Conservation (phyloP, 2,329 filamentous ascomycete genomes). For the Hypomyces perniciosus region DNA sequence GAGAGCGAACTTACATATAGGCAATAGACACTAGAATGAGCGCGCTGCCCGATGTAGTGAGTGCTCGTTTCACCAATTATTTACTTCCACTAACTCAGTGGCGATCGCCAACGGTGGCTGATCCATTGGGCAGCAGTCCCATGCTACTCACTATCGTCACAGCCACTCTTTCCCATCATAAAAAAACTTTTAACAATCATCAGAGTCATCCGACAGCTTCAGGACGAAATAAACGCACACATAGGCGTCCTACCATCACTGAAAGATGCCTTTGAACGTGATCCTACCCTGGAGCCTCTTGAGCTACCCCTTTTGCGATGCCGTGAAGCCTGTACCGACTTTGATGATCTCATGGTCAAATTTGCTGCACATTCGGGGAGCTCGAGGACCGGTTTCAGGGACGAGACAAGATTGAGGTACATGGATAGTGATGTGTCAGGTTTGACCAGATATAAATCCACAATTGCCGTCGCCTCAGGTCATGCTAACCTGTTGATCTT, state of each 20-base stretch:
- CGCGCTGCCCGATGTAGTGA: too few relatives aligned
- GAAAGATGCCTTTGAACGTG: neutral
- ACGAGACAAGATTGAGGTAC: conserved; percentile 39
- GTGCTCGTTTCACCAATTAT: too few relatives aligned
- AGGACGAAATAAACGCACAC: conserved; percentile 10
- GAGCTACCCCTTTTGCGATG: conserved; percentile 34
- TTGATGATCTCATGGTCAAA: conserved; percentile 28
- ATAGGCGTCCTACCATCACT: conserved; percentile 9
- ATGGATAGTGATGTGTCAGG: conserved; percentile 37
- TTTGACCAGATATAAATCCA: conserved; percentile 37
- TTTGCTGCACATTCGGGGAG: conserved; percentile 29
- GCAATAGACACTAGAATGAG: too few relatives aligned
- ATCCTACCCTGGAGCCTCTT: conserved; percentile 13
- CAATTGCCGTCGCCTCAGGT: conserved; percentile 18
- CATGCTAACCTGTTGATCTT: conserved; percentile 17
- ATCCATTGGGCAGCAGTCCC: conserved; percentile 4
- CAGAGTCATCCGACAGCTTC: conserved; percentile 11
- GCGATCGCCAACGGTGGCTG: too few relatives aligned
- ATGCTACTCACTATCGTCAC: conserved; percentile 13
- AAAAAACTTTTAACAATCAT: conserved; percentile 16
- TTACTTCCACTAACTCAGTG: too few relatives aligned
- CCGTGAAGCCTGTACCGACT: conserved; percentile 36
- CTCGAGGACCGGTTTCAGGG: conserved; percentile 34
- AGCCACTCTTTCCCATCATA: conserved; percentile 14
- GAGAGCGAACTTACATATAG: too few relatives aligned